Evolutionary conservation across 495 filamentous ascomycete species (phyloP), one percentile per base, ranked within the genome.

Genomic region (Rostrohypoxylon terebratum): DNA sequence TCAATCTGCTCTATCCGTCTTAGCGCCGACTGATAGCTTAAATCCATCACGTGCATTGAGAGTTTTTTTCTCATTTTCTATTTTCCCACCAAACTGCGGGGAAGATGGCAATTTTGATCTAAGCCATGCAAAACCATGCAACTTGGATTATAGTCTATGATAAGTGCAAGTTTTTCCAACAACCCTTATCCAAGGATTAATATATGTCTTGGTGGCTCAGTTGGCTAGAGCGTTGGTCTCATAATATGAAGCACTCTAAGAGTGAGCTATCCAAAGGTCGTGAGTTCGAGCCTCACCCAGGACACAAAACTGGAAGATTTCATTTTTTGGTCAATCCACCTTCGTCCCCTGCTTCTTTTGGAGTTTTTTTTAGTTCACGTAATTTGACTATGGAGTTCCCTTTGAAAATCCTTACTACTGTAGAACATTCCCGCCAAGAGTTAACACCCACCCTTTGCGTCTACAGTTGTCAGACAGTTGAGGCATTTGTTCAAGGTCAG

Each of bases 221-320:
- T 55, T 55, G 51, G 51, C 31, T 20, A 55, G 51, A 55, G 51
- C 51, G 51, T 55, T 55, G 51, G 51, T 55, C 51, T 55, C 51
- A 55, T 55, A 55, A 36, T 38, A 55, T 55, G 51, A 55, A 55
- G 51, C 51, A 55, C 31, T 55, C 51, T 28, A 28, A 55, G 51
- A 55, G 51, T 55, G 51, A 55, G 51, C 51, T 55, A 55, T 55
- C 51, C 51, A 55, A 55, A 55, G 51, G 51, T 55, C 51, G 51
- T 55, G 51, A 55, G 51, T 55, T 55, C 51, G 51, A 55, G 51
- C 28, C 51, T 55, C 51, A 34, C 51, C 51, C 51, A 55, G 51
- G 51, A 55, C 51, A 55, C 20, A 55, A 36, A 20, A 31, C 51
- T 31, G 51, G 51, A 38, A 55, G 14, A 36, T 14, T 18, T 23